Percentiles rank a stretch among this genome's conserved stretches.
Evolutionary conservation across 768 basidiomycete species (phyloP).

Genomic region (Agrocybe praecox): DNA sequence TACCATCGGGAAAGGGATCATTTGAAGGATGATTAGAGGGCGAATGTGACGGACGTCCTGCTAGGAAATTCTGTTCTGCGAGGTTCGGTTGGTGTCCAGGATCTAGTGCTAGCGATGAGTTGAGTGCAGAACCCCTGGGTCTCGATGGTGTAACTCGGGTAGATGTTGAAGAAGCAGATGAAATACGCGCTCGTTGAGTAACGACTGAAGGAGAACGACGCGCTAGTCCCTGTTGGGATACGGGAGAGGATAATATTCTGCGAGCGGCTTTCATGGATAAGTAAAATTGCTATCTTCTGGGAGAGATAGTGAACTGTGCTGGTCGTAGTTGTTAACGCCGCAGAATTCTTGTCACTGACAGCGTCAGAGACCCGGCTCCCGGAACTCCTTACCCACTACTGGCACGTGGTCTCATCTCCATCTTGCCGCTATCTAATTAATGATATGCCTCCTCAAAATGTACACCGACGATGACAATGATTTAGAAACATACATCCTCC

Average conservation of each 20-base stretch:
- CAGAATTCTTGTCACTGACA: conserved; percentile 21
- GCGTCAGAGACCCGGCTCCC: conserved; percentile 11
- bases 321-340: conserved; percentile 20
- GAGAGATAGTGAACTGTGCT: background rate
- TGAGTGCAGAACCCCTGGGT: conserved; percentile 27
- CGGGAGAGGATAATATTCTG: conserved; percentile 17
- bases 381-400: conserved; percentile 12
- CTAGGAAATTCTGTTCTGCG: conserved; percentile 25
- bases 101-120: conserved; percentile 38
- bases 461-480: conserved; percentile 37
- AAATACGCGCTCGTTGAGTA: conserved; percentile 18
- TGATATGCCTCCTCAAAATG: conserved; percentile 4
- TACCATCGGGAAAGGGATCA: conserved; percentile 20
- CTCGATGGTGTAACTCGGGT: conserved; percentile 10
- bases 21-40: conserved; percentile 17
- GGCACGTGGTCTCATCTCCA: conserved; percentile 12
- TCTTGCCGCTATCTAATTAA: background rate
- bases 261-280: conserved; percentile 33
- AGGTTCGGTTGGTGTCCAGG: conserved; percentile 23
- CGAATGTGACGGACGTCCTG: conserved; percentile 8
- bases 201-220: conserved; percentile 14
- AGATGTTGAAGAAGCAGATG: conserved; percentile 18
- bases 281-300: background rate
- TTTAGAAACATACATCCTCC: conserved; percentile 55
- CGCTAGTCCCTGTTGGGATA: conserved; percentile 16